Conservation (phyloP, 768 basidiomycete genomes). For the Lactarius akahatsu region DNA sequence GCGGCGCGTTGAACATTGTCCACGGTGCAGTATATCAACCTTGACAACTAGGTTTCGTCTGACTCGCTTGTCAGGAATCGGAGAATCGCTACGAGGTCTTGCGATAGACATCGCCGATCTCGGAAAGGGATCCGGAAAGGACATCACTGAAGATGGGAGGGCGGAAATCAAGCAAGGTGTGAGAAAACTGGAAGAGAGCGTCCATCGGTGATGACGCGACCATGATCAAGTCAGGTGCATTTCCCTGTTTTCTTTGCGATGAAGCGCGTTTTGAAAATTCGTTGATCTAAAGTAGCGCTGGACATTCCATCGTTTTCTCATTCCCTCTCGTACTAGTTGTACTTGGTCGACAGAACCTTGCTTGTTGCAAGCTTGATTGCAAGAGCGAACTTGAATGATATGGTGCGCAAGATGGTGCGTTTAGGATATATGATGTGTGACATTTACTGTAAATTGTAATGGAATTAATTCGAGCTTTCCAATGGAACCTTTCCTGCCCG, state of each 20-base stretch:
- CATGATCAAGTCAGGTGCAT: neutral
- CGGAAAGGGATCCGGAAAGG: constrained; percentile 17
- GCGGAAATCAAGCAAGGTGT: constrained; percentile 16
- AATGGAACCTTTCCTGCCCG: too few species aligned
- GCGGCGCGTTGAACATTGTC: constrained; percentile 10
- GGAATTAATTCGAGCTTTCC: too few species aligned
- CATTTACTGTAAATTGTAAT: too few species aligned
- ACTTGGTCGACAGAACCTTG: neutral
- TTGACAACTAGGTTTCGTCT: neutral
- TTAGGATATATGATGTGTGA: too few species aligned
- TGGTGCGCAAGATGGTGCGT: too few species aligned
- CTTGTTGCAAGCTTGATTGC: too few species aligned
- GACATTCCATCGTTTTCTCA: neutral
- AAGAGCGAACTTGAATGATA: too few species aligned
- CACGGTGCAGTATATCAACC: constrained; percentile 8
- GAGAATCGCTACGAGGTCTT: constrained; percentile 20
- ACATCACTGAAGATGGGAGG: constrained; percentile 11
- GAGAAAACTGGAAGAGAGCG: constrained; percentile 1
- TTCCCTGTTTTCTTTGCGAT: neutral
- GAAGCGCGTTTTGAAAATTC: too few species aligned
- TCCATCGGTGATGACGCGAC: neutral
- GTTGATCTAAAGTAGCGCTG: too few species aligned
- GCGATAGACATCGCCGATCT: constrained; percentile 19
- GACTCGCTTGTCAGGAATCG: constrained; percentile 10
- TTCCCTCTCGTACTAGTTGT: neutral